Evolutionary conservation across 2,329 filamentous ascomycete species (phyloP).

Genomic region (Arthrobotrys pseudoclavata): DNA sequence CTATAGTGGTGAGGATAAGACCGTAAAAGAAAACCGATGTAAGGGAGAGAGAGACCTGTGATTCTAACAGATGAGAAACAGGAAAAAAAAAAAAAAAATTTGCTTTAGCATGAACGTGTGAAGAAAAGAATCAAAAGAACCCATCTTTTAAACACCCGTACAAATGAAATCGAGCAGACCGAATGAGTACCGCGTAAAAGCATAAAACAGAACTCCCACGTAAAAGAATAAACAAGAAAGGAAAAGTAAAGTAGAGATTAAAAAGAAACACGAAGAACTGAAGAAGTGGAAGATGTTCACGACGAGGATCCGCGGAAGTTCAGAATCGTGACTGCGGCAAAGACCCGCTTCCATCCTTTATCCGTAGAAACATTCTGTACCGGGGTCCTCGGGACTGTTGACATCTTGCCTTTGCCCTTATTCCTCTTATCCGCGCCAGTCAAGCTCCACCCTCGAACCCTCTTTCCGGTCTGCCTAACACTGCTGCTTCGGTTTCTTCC

Average conservation of each 20-base stretch:
- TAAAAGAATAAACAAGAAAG: conserved; percentile 13
- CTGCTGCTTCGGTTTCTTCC: conserved; percentile 52
- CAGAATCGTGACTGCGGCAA: conserved; percentile 30
- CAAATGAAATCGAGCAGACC: conserved; percentile 37
- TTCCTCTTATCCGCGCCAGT: conserved; percentile 26
- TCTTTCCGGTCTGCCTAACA: conserved; percentile 50
- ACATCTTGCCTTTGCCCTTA: conserved; percentile 48
- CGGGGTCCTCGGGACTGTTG: not conserved
- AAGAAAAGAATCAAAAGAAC: conserved; percentile 32
- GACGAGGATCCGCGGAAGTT: conserved; percentile 8
- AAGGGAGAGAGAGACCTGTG: conserved; percentile 13
- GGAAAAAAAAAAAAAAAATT: too few species aligned
- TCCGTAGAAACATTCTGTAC: not conserved
- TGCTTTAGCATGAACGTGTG: conserved; percentile 27
- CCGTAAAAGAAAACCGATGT: conserved; percentile 7
- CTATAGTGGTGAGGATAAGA: conserved; percentile 30
- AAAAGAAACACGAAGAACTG: not conserved
- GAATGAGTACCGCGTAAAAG: conserved; percentile 27
- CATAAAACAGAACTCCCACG: conserved; percentile 20
- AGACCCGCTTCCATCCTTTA: conserved; percentile 41
- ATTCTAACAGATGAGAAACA: conserved; percentile 41
- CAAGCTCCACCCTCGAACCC: conserved; percentile 55
- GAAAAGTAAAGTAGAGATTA: not conserved
- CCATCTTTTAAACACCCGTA: conserved; percentile 31
- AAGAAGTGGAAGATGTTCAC: not conserved